Percentiles rank a stretch among this genome's conserved stretches.
These are phyloP conservation scores for Aspergillus puulaauensis DNA, from an alignment of 2,329 filamentous ascomycete species.

Conservation along the genomic window DNA sequence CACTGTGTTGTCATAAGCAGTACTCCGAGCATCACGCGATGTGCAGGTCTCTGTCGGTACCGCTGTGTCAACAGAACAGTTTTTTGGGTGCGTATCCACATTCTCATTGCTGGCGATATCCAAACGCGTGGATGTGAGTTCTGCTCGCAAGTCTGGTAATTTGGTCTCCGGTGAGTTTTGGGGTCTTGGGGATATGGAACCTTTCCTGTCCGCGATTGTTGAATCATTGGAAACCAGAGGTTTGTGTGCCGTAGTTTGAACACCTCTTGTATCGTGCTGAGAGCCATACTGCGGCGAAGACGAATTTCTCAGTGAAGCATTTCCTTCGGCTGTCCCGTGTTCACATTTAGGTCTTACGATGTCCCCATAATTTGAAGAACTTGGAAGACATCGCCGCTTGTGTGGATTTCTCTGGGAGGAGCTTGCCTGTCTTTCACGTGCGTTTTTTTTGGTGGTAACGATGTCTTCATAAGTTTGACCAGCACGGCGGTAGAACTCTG, in stretches of 20 bases:
- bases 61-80: not conserved
- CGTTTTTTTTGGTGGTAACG: conserved; percentile 41
- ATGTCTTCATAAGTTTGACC: conserved; percentile 49
- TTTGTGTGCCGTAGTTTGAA: not conserved
- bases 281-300: not conserved
- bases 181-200: not conserved
- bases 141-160: not conserved
- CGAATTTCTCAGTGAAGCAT: not conserved
- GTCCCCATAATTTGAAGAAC: not conserved
- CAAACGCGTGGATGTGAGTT: not conserved
- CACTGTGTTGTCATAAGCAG: conserved; percentile 44
- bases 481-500: conserved; percentile 51
- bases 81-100: not conserved
- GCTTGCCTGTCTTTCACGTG: conserved; percentile 27
- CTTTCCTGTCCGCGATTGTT: not conserved
- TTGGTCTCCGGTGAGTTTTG: not conserved
- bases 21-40: not conserved
- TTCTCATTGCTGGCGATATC: not conserved
- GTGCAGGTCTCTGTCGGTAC: not conserved
- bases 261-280: not conserved
- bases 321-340: not conserved
- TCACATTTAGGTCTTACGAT: not conserved
- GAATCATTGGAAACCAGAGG: not conserved
- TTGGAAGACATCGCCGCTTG: conserved; percentile 28
- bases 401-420: conserved; percentile 4